Base-by-base conservation (phyloP, 2,329 filamentous ascomycete genomes). In the Ophiocordyceps camponoti-saundersi region DNA sequence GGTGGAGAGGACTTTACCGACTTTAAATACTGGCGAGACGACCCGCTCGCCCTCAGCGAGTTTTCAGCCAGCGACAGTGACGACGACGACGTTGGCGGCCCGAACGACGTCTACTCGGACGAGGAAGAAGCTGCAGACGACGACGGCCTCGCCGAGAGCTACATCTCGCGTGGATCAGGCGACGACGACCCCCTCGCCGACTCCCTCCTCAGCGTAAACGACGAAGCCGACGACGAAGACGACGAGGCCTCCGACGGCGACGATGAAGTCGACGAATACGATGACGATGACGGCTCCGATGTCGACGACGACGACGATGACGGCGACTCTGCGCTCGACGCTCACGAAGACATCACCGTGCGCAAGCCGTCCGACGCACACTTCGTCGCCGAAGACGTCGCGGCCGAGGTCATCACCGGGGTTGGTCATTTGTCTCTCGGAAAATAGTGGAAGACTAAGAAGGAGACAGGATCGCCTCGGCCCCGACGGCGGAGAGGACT, bases 1-100 rank as follows among this genome's bases (percentile, higher is more conserved):
- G 90, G 89, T 20, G 90, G 89, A 13, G 92, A 96, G 61, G 84
- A 94, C 48, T 98, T 85, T 58, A 98, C 92, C 0, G 92, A 98
- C 61, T 98, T 98, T 65, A 90, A 80, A 48, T 98, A 94, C 66
- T 98, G 92, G 92, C 76, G 93, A 51, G 84, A 94, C 51, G 73
- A 75, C 44, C 86, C 88, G 2, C 72, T 90, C 16, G 87, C 94
- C 45, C 66, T 95, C 23, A 85, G 88, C 41, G 85, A 95, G 47
- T 96, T 96, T 55, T 88, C 85, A 1, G 84, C 83, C 46, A 93
- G 84, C 42, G 89, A 92, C 50, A 79, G 61, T 46, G 63, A 75
- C 10, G 76, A 78, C 16, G 73, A 75, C 32, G 71, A 70, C 30
- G 65, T 63, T 30, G 71, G 70, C 30, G 65, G 63, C 10, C 61